phyloP scores from a whole-genome alignment of 371 early-diverging fungal species.

The Synchytrium microbalum region DNA sequence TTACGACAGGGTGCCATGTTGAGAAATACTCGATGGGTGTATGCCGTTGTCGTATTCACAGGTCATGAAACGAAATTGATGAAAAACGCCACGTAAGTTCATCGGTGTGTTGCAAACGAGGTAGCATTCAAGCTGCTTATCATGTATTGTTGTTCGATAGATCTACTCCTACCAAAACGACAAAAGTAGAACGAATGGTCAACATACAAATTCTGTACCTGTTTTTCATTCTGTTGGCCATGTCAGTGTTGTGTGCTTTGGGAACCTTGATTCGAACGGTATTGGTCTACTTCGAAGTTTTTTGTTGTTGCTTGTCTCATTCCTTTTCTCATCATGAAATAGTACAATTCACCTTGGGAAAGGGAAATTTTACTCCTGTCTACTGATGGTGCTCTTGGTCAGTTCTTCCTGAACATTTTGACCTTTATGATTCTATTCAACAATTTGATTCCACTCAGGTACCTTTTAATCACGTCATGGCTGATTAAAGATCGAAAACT shows the following conservation, averaged over 20 bases:
- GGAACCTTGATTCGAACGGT: conserved; percentile 32
- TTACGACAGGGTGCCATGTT: conserved; percentile 63
- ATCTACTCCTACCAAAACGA: conserved; percentile 63
- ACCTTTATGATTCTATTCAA: conserved; percentile 70
- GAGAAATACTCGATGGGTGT: conserved; percentile 67
- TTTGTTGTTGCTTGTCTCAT: conserved; percentile 3
- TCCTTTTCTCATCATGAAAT: neutral
- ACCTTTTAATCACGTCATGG: conserved; percentile 23
- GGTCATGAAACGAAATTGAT: conserved; percentile 78
- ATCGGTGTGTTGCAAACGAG: neutral
- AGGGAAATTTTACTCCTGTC: conserved; percentile 16
- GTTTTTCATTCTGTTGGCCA: conserved; percentile 72
- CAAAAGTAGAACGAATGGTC: conserved; percentile 70
- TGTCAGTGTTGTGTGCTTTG: conserved; percentile 73
- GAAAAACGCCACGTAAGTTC: conserved; percentile 46
- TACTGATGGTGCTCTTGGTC: conserved; percentile 13
- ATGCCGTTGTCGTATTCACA: conserved; percentile 69
- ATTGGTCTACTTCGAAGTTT: conserved; percentile 4
- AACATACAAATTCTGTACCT: conserved; percentile 88
- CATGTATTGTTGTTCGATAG: conserved; percentile 8
- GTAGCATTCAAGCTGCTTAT: no score
- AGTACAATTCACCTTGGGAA: conserved; percentile 20
- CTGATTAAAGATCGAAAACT: conserved; percentile 10
- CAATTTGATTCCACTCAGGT: conserved; percentile 65
- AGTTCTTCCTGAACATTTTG: conserved; percentile 43